Evolutionary conservation across 768 basidiomycete species (phyloP), one percentile per base, ranked within the genome.

Genomic region (Fomitopsis serialis): DNA sequence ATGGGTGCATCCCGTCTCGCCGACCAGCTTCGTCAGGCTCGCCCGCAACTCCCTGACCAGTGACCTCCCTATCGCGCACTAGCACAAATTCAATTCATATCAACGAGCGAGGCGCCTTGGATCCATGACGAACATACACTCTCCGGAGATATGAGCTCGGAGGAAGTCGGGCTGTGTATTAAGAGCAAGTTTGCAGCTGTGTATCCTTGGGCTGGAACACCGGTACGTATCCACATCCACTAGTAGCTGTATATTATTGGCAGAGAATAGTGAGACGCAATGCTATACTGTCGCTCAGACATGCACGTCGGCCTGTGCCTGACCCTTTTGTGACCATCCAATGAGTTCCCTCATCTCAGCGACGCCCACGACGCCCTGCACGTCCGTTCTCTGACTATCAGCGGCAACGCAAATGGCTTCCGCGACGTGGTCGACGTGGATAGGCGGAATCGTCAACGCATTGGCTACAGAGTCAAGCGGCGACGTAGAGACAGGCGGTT

Each of bases 361-460:
- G 52, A 93, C 89, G 10, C 78, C 85, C 25, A 92, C 72, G 21
- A 85, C 80, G 42, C 89, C 91, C 49, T 64, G 66, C 45, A 92
- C 71, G 42, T 76, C 75, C 29, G 50, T 13, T 10, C 70, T 73
- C 45, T 64, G 62, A 35, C 71, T 70, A 61, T 84, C 78, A 53
- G 85, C 72, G 34, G 80, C 78, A 19, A 84, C 75, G 54, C 87
- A 83, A 7, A 92, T 78, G 0, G 93, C 91, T 60, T 86, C 82
- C 2, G 88, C 97, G 43, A 98, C 92, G 57, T 94, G 92, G 61
- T 99, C 97, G 21, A 98, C 93, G 63, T 98, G 96, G 42, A 98
- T 82, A 1, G 97, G 95, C 27, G 89, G 92, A 51, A 87, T 85
- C n/a, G 79, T 77, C 48, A 98, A 70, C 17, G 88, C 84, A 56